phyloP scores from a whole-genome alignment of 1,139 yeast species.

The Taphrina populina region DNA sequence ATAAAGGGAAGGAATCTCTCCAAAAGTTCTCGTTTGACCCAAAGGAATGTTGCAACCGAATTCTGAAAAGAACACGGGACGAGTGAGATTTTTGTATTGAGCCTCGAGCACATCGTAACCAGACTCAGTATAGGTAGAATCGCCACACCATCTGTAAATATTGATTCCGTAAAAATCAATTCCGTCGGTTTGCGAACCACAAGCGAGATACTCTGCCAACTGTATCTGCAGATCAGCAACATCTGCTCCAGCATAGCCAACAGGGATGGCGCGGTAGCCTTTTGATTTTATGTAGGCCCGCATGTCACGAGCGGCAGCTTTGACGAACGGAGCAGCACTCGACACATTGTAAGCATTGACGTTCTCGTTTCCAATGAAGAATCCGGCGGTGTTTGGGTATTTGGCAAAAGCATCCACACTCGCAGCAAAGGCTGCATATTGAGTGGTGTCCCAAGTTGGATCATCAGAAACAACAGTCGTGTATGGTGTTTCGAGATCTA shows the following conservation, averaged over 20 bases:
- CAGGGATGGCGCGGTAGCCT: constrained; percentile 70
- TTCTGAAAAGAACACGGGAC: constrained; percentile 87
- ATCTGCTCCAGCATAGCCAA: constrained; percentile 96
- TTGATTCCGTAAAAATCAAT: constrained; percentile 95
- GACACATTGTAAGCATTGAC: constrained; percentile 80
- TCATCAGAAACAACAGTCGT: constrained; percentile 78
- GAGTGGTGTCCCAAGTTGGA: constrained; percentile 82
- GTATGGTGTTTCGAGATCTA: constrained; percentile 90
- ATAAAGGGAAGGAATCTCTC: constrained; percentile 71
- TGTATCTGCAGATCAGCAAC: constrained; percentile 73
- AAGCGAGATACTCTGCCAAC: constrained; percentile 76
- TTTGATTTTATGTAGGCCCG: constrained; percentile 64
- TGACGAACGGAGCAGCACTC: constrained; percentile 55
- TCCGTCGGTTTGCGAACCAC: constrained; percentile 61
- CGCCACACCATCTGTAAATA: constrained; percentile 94
- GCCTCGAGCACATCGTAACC: constrained; percentile 76
- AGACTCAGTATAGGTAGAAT: constrained; percentile 73
- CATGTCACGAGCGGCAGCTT: constrained; percentile 77
- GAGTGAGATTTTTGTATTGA: constrained; percentile 64
- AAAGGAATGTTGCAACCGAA: constrained; percentile 77
- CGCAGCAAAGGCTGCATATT: constrained; percentile 78
- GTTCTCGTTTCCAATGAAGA: constrained; percentile 92
- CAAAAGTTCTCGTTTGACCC: constrained; percentile 74
- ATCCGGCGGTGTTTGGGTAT: constrained; percentile 86
- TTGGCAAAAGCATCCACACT: constrained; percentile 78